A percentile compares a stretch with the other conserved stretches of the same genome.
Conservation (phyloP, 169 alveolate species). For the Plasmodium chabaudi region DNA sequence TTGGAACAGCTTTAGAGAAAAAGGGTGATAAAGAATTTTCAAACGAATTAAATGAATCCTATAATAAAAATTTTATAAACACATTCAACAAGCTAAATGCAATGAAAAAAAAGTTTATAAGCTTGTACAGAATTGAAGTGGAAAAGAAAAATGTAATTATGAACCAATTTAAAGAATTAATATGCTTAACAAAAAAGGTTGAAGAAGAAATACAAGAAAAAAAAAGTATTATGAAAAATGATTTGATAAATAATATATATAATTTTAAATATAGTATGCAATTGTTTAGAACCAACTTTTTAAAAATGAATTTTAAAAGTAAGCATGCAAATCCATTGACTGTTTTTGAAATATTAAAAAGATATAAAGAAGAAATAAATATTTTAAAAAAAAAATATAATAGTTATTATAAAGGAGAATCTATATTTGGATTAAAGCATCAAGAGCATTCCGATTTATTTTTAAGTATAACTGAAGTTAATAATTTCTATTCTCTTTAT, state of each 20-base stretch:
- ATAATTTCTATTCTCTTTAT: conserved; percentile 93
- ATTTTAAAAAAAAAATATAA: conserved; percentile 88
- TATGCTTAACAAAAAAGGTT: conserved; percentile 35
- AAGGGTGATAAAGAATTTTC: conserved; percentile 41
- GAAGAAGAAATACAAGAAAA: conserved; percentile 77
- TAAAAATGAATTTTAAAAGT: conserved; percentile 70
- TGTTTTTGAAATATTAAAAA: conserved; percentile 79
- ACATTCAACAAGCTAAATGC: conserved; percentile 31
- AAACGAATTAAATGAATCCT: conserved; percentile 43
- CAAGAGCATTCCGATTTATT: conserved; percentile 95
- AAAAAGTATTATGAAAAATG: conserved; percentile 49
- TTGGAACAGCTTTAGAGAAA: conserved; percentile 43
- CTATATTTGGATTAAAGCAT: conserved; percentile 95
- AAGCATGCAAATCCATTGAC: conserved; percentile 33
- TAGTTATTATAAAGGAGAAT: conserved; percentile 93
- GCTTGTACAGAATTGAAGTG: conserved; percentile 45
- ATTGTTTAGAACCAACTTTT: conserved; percentile 55
- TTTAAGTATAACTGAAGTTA: conserved; percentile 93
- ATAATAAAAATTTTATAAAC: conserved; percentile 26
- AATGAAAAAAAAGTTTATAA: conserved; percentile 58
- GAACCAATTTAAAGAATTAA: conserved; percentile 43
- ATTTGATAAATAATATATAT: conserved; percentile 43
- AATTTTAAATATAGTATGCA: conserved; percentile 39
- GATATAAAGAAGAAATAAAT: conserved; percentile 80
- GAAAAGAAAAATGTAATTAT: conserved; percentile 58